Conservation (phyloP, 192 early-diverging fungal species). For the Coemansia interrupta region DNA sequence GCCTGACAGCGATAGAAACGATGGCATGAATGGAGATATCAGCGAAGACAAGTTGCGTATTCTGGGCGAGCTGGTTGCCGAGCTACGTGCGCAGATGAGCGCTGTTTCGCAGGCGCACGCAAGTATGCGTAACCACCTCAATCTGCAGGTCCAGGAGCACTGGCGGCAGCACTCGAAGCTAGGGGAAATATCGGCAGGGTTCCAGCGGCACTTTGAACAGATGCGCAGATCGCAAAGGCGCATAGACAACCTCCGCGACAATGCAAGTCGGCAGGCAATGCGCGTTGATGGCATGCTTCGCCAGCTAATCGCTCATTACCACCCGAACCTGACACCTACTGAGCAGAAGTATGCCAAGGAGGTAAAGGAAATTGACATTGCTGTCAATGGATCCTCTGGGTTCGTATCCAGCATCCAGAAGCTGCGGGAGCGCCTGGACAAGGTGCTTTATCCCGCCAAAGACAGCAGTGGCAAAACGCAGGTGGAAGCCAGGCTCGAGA, state of each 20-base stretch:
- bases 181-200: slow-evolving; percentile 30
- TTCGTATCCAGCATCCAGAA: slow-evolving; percentile 15
- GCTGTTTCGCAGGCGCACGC: slow-evolving; percentile 42
- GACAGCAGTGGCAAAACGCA: slow-evolving; percentile 7
- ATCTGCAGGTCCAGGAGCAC: slow-evolving; percentile 49
- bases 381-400: slow-evolving; percentile 30
- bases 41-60: slow-evolving; percentile 33
- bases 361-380: slow-evolving; percentile 26
- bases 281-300: slow-evolving; percentile 62
- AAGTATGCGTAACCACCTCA: slow-evolving; percentile 33
- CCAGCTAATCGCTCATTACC: slow-evolving; percentile 58
- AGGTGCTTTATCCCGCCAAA: slow-evolving; percentile 19
- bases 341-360: slow-evolving; percentile 48
- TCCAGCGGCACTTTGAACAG: slow-evolving; percentile 43
- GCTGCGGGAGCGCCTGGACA: slow-evolving; percentile 31
- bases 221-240: slow-evolving; percentile 40
- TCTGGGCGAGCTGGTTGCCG: slow-evolving; percentile 39
- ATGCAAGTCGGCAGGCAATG: slow-evolving; percentile 37
- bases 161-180: slow-evolving; percentile 50
- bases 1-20: slow-evolving; percentile 15
- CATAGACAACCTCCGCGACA: slow-evolving; percentile 44
- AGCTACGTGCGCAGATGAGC: slow-evolving; percentile 50
- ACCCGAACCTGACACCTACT: slow-evolving; percentile 59
- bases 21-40: slow-evolving; percentile 18
- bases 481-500: slow-evolving; percentile 12